Evolutionary conservation across 768 basidiomycete genomes (phyloP).

Genomic region (Hypholoma fasciculare): DNA sequence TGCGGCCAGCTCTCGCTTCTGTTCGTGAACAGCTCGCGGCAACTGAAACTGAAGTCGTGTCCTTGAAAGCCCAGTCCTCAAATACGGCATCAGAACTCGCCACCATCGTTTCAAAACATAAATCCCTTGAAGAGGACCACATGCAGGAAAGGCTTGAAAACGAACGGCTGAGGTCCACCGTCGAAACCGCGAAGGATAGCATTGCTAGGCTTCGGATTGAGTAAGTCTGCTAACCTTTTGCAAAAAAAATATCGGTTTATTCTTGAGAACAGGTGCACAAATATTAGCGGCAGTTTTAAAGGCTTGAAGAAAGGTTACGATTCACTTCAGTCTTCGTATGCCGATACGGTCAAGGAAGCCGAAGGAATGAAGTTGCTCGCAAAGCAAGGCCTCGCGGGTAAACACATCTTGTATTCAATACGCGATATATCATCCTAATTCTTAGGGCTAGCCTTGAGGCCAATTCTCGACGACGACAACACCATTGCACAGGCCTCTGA

Average conservation of each 20-base stretch:
- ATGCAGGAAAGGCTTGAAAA: conserved; percentile 9
- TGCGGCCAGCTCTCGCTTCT: conserved; percentile 8
- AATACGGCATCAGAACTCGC: conserved; percentile 13
- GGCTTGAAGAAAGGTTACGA: conserved; percentile 19
- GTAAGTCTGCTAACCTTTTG: not conserved
- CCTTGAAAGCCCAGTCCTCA: conserved; percentile 2
- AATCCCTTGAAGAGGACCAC: conserved; percentile 5
- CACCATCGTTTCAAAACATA: conserved; percentile 3
- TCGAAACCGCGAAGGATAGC: conserved; percentile 7
- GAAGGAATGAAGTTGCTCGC: conserved; percentile 12
- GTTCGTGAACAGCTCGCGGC: conserved; percentile 9
- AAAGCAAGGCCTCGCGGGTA: conserved; percentile 15
- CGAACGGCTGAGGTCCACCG: conserved; percentile 5
- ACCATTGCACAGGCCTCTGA: conserved; percentile 18
- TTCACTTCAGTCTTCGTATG: conserved; percentile 5
- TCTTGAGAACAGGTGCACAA: conserved; percentile 9
- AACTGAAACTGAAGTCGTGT: conserved; percentile 11
- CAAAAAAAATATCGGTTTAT: not conserved
- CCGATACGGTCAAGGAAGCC: conserved; percentile 12
- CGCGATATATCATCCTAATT: not conserved
- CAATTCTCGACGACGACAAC: conserved; percentile 24
- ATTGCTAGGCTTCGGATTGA: conserved; percentile 8
- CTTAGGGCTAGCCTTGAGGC: conserved; percentile 15
- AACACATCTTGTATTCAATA: not conserved
- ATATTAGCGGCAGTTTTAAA: conserved; percentile 10